Conservation (phyloP, 305 asterid genomes). For the Andrographis paniculata region DNA sequence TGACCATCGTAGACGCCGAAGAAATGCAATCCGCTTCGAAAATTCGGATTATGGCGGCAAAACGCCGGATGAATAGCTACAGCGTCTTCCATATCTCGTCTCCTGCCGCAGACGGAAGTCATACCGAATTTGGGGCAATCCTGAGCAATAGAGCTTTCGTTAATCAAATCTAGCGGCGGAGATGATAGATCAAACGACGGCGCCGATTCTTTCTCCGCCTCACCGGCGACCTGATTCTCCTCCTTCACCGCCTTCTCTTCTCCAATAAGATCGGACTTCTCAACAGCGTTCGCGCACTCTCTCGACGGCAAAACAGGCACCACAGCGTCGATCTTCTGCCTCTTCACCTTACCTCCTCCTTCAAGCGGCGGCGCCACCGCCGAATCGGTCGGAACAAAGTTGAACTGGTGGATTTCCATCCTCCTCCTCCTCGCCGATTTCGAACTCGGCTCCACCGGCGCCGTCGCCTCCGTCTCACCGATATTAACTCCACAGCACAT, state of each 20-base stretch:
- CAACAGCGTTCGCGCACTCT: neutral
- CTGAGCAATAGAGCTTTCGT: neutral
- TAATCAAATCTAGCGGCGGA: neutral
- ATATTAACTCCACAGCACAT: constrained; percentile 30
- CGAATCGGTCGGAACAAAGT: constrained; percentile 35
- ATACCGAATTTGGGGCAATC: constrained; percentile 51
- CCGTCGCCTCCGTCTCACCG: constrained; percentile 51
- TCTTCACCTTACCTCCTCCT: constrained; percentile 21
- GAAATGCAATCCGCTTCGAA: constrained; percentile 32
- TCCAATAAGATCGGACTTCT: neutral
- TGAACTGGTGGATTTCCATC: constrained; percentile 51
- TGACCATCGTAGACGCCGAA: constrained; percentile 92
- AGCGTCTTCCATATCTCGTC: constrained; percentile 94
- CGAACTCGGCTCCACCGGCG: constrained; percentile 43
- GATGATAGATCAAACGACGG: neutral
- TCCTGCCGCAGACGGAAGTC: constrained; percentile 83
- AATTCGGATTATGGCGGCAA: constrained; percentile 16
- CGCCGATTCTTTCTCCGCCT: neutral
- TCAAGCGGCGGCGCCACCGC: constrained; percentile 39
- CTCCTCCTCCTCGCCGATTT: constrained; percentile 41
- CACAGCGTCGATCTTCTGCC: constrained; percentile 26
- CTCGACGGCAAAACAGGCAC: neutral
- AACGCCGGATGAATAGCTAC: constrained; percentile 57
- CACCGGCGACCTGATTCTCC: neutral
- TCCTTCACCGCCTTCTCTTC: neutral